Base-by-base conservation (phyloP, 2,329 filamentous ascomycete species). In the Shiraia bambusicola region DNA sequence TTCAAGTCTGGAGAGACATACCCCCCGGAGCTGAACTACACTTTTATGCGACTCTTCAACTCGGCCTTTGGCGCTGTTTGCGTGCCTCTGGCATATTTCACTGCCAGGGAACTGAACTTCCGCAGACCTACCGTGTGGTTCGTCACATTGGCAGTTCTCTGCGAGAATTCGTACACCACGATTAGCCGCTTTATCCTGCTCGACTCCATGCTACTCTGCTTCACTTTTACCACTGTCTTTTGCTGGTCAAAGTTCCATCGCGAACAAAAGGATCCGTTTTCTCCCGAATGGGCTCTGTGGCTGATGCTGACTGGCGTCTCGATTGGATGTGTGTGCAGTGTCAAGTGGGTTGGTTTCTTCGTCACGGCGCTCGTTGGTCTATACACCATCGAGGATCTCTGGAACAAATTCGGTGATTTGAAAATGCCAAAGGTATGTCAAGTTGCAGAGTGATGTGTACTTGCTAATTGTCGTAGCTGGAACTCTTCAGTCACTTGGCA, bases 1-100 rank as follows among this genome's bases (percentile, higher is more conserved):
- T 98, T 98, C 80, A 98, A 98, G 73, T 97, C 92, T 39, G 93
- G 93, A 67, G 93, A 97, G 66, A 90, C 82, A 40, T 98, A 98
- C 69, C 93, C 93, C 9, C 82, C 84, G 56, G 89, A 97, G 63
- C 79, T 98, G 65, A 86, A 98, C 76, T 98, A 95, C 71, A 94
- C 91, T 59, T 95, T 95, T 66, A 98, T 98, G 94, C 88, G 93
- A 59, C 80, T 92, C 48, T 98, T 98, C 81, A 98, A 97, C 69
- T 87, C 92, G 52, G 82, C 89, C 50, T 98, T 97, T 68, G 93
- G 93, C 47, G 92, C 91, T 48, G 77, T 93, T 47, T 96, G 89
- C 65, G 84, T 98, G 33, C 93, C 93, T 13, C 74, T 98, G 71
- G 92, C 93, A 42, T 98, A 97, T 76, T 97, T 82, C 70, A 98